Evolutionary conservation across 2,329 filamentous ascomycete species (phyloP).

Genomic region (Calonectria leucothoes): DNA sequence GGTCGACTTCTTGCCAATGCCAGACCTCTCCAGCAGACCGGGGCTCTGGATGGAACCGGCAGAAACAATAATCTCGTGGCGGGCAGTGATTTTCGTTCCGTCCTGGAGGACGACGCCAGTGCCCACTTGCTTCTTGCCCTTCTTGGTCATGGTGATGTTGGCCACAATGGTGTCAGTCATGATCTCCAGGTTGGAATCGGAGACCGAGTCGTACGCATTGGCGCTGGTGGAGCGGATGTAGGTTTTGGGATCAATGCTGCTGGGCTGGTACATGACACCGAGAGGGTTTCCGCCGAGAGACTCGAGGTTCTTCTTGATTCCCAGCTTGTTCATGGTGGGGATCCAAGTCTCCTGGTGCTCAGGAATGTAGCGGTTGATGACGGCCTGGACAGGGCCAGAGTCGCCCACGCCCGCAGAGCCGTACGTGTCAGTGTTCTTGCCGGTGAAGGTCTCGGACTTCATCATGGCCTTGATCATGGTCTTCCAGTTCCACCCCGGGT

Average conservation of each 20-base stretch:
- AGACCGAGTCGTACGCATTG: slow-evolving; percentile 57
- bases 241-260: slow-evolving; percentile 55
- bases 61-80: slow-evolving; percentile 24
- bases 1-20: slow-evolving; percentile 16
- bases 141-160: slow-evolving; percentile 26
- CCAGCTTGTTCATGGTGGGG: slow-evolving; percentile 56
- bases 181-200: slow-evolving; percentile 51
- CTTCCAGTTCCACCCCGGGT: slow-evolving; percentile 50
- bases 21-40: slow-evolving; percentile 22
- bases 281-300: slow-evolving; percentile 58
- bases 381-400: slow-evolving; percentile 34
- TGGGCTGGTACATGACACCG: slow-evolving; percentile 61
- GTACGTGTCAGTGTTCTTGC: slow-evolving; percentile 27
- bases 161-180: slow-evolving; percentile 33
- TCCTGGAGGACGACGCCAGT: slow-evolving; percentile 33
- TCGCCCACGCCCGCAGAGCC: slow-evolving; percentile 25
- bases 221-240: slow-evolving; percentile 61
- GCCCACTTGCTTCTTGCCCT: slow-evolving; percentile 35
- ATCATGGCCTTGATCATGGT: slow-evolving; percentile 48
- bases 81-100: slow-evolving; percentile 26
- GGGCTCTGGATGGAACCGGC: slow-evolving; percentile 27
- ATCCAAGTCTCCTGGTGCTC: slow-evolving; percentile 56
- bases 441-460: slow-evolving; percentile 37
- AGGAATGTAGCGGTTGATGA: slow-evolving; percentile 55
- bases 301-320: slow-evolving; percentile 50